Evolutionary conservation across 2,329 filamentous ascomycete genomes (phyloP), one percentile per base, ranked within the genome.

Genomic region (Zasmidium angulare): DNA sequence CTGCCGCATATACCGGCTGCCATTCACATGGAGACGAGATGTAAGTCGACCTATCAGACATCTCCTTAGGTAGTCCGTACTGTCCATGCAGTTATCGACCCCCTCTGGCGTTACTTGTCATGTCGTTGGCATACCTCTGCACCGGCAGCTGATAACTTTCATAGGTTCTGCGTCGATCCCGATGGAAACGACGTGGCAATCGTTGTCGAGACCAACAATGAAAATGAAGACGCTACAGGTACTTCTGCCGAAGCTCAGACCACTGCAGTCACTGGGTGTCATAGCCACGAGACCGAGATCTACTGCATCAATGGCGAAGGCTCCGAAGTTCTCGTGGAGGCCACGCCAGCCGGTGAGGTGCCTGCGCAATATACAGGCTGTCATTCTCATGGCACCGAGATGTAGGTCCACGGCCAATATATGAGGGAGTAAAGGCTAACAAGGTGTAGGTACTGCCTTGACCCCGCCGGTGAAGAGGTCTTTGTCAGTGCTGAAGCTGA

Each of bases 381-480:
- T 69, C 87, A 91, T 70, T 67, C 74, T 0, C 87, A 90, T 72
- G 86, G 77, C 17, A 68, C 72, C 2, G 79, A 86, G 49, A 79
- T 79, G 48, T 29, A 50, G 29, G 48, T 29, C n/a, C 17, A 24
- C 9, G 12, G 10, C 48, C 7, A 11, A n/a, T 9, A 26, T 7
- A 10, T 29, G 12, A 23, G 17, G 17, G 7, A 3, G 12, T 29
- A 40, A n/a, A 29, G 17, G 10, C 48, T 50, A 29, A 50, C 48
- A 29, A 1, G 3, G 17, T 23, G 6, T 11, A 50, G 86, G 59
- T 89, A 79, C 73, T 90, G 87, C 64, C 69, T 88, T n/a, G 82
- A 78, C 22, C 76, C 81, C 1, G 75, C 81, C 43, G 86, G 86
- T 19, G 78, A 82, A 22, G 86, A 90, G 53, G 84, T 89, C n/a